phyloP scores from a whole-genome alignment of 2,329 filamentous ascomycete genomes.

The Fragosphaeria purpurea region DNA sequence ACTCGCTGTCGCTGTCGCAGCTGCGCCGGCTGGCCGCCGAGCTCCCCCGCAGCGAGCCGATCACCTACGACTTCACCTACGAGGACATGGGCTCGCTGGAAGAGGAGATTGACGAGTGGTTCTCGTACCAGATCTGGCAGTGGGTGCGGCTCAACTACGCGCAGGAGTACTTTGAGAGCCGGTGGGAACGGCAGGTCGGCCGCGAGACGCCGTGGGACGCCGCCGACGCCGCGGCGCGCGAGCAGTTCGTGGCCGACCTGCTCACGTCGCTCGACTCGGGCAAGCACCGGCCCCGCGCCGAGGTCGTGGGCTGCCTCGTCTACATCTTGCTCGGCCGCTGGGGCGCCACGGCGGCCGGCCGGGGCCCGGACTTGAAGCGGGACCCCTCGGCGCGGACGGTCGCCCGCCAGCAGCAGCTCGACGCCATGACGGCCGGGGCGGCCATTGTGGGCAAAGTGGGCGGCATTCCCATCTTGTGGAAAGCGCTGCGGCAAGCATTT shows the following conservation, averaged over 20 bases:
- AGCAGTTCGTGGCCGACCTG: conserved; percentile 46
- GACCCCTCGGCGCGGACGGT: conserved; percentile 35
- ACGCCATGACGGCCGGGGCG: conserved; percentile 47
- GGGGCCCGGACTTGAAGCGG: conserved; percentile 25
- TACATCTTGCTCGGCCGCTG: conserved; percentile 61
- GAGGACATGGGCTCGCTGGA: conserved; percentile 62
- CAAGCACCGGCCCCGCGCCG: conserved; percentile 31
- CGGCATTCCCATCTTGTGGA: conserved; percentile 42
- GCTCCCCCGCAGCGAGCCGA: conserved; percentile 57
- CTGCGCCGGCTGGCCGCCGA: conserved; percentile 64
- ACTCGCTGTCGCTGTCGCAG: conserved; percentile 68
- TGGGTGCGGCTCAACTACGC: conserved; percentile 67
- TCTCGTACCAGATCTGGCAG: conserved; percentile 81
- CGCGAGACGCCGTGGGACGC: conserved; percentile 49
- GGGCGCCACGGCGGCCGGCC: conserved; percentile 52
- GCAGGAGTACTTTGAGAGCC: conserved; percentile 65
- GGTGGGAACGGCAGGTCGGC: conserved; percentile 52
- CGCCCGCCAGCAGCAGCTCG: conserved; percentile 47
- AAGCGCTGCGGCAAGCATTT: conserved; percentile 37
- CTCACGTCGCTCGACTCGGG: conserved; percentile 32
- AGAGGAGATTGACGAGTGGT: conserved; percentile 96
- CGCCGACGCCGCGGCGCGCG: conserved; percentile 44
- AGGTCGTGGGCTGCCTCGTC: conserved; percentile 46
- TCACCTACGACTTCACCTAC: conserved; percentile 80
- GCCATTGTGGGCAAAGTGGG: conserved; percentile 40